Evolutionary conservation across 352 stramenopile genomes (phyloP).

Genomic region (Phytophthora pluvialis): DNA sequence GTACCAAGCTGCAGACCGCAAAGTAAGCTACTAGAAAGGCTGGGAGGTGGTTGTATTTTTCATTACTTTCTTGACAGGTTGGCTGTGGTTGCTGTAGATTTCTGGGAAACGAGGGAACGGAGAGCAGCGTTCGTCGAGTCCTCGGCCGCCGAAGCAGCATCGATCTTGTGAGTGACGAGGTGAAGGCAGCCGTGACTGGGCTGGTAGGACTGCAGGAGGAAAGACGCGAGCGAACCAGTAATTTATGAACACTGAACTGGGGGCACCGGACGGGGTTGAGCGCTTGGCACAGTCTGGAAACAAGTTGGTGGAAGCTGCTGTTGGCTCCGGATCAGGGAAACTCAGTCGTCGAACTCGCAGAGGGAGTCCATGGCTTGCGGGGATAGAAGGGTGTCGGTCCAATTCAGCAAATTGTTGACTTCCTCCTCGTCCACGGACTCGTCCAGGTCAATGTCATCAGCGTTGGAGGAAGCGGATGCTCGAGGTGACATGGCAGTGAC

Average conservation of each 20-base stretch:
- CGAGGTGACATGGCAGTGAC: conserved; percentile 8
- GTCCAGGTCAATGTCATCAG: conserved; percentile 47
- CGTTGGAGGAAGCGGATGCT: not conserved
- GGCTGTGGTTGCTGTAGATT: conserved; percentile 27
- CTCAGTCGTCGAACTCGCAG: conserved; percentile 43
- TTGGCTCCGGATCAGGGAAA: not conserved
- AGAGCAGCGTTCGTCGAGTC: conserved; percentile 26
- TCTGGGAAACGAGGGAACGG: conserved; percentile 44
- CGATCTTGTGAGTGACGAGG: conserved; percentile 22
- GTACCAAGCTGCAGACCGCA: conserved; percentile 64
- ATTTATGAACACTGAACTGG: conserved; percentile 32
- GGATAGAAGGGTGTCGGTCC: conserved; percentile 74
- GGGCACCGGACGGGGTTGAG: conserved; percentile 5
- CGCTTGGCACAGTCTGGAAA: not conserved
- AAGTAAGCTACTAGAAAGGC: conserved; percentile 40
- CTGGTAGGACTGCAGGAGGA: conserved; percentile 6
- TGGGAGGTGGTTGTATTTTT: not conserved
- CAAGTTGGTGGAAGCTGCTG: not conserved
- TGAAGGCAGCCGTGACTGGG: conserved; percentile 11
- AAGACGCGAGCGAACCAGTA: conserved; percentile 29
- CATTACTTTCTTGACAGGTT: conserved; percentile 15
- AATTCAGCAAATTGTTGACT: conserved; percentile 80
- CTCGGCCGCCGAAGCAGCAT: conserved; percentile 40
- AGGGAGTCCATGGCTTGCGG: conserved; percentile 52
- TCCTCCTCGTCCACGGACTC: conserved; percentile 80